Base-by-base conservation (phyloP, 257 asterid species). In the Asclepias syriaca region DNA sequence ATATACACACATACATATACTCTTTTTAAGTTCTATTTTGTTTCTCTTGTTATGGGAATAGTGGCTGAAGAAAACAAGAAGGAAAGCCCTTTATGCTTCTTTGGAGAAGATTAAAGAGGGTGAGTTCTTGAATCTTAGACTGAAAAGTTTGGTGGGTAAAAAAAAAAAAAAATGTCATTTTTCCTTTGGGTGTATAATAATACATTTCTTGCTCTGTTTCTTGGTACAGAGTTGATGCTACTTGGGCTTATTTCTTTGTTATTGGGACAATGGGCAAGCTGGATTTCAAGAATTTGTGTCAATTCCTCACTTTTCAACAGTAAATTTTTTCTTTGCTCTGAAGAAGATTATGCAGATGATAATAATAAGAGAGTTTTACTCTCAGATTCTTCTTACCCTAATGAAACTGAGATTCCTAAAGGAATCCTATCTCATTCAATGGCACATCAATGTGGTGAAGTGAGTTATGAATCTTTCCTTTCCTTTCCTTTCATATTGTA, bases 31-130 rank as follows among this genome's bases (percentile, higher is more conserved):
- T 43, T 6, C 48, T 43, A 43, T 43, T 43, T 43, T 12, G 2
- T 22, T 68, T 64, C 50, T 55, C 53, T 27, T 70, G 74, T 51
- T 54, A 14, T 68, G 18, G 61, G 24, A 32, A 39, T 80, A 92
- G 98, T 92, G 98, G 98, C 80, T 92, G 85, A 82, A 85, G 92
- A 88, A 76, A 83, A 92, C 98, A 14, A 88, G 91, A 79, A 85
- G 95, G 83, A 92, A 92, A 77, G 97, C 97, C 34, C 82, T 90
- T 22, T 86, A 66, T 84, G 94, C 98, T 65, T 90, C 98, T 54
- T 59, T 90, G 75, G 98, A 90, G 81, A 90, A 90, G 74, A 84
- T 92, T 32, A 88, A 92, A 81, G 96, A 92, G 87, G 98, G 96
- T 88, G 46, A 57, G 67, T n/a, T 9, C 0, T 7, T 59, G 15